Percentiles rank a stretch among this genome's conserved stretches.
These are phyloP conservation scores for Beauveria sp. DNA, from an alignment of 2,329 filamentous ascomycete species.

Conservation along the genomic window DNA sequence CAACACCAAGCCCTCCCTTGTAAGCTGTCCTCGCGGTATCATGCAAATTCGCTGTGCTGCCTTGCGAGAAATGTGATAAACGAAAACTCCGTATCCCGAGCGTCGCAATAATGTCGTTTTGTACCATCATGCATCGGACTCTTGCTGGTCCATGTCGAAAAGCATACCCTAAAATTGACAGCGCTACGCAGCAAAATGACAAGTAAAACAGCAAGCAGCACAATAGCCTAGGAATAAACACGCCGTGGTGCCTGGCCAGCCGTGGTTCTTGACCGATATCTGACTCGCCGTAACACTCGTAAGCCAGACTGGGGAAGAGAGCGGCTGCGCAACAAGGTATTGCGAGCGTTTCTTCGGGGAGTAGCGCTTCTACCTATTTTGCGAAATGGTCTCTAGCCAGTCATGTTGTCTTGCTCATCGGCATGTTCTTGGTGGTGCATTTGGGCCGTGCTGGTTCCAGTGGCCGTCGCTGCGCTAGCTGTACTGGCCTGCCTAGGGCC, in stretches of 20 bases:
- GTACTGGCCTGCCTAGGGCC: conserved; percentile 17
- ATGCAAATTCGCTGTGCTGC: background rate
- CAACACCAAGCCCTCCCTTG: background rate
- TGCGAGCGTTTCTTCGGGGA: background rate
- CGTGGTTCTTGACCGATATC: no score
- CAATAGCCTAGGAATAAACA: background rate
- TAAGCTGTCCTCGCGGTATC: background rate
- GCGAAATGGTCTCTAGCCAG: background rate
- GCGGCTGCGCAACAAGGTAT: background rate
- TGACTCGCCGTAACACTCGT: no score
- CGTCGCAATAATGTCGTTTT: conserved; percentile 3
- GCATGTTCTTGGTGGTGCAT: conserved; percentile 23
- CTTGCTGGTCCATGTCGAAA: background rate
- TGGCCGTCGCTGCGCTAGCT: conserved; percentile 18
- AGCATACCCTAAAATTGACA: background rate
- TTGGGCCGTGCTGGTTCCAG: conserved; percentile 29
- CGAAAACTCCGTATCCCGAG: conserved; percentile 3
- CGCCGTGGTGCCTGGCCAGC: background rate
- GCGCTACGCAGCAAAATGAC: background rate
- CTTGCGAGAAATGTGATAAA: background rate
- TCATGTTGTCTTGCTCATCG: conserved; percentile 14
- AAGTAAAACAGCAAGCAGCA: background rate
- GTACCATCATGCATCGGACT: background rate
- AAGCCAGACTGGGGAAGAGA: background rate
- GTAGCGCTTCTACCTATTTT: background rate